Evolutionary conservation across 2,329 filamentous ascomycete species (phyloP), one percentile per base, ranked within the genome.

Genomic region (Aspergillus eucalypticola): DNA sequence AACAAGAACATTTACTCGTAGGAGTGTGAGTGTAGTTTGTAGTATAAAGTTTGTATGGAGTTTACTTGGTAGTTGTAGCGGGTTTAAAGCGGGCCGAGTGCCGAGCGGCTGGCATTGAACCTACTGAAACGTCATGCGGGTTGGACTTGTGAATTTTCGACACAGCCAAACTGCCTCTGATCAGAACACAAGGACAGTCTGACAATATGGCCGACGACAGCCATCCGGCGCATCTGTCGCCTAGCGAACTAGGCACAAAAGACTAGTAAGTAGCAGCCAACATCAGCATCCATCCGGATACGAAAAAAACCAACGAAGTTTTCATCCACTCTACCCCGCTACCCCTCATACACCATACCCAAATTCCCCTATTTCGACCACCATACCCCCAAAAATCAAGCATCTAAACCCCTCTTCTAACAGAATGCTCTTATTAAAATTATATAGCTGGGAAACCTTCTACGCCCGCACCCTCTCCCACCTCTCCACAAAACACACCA

Each of bases 171-270:
- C 25, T 29, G 25, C 15, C 25, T 32, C 25, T 4, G 25, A 50
- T 27, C 25, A 50, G 46, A 27, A 29, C 15, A 50, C 46, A 6
- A 35, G n/a, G 11, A 50, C 46, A 10, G 25, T 5, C 39, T 56
- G 49, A 59, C 49, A 60, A 39, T 53, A 69, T 71, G 66, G 60
- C 67, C 41, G 67, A 69, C 35, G 65, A 71, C 4, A 65, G 52
- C 17, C 83, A 80, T 61, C 88, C 88, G n/a, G 77, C 78, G 1
- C 86, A 90, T 68, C 87, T 96, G 25, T 85, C 90, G 66, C 91
- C 92, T 17, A 96, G 84, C 82, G 73, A 86, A 74, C 85, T 98
- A 29, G 94, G 94, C 54, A 96, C 92, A 29, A 96, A 92, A 78
- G 88, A 94, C 82, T 96, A 96, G 92, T 96, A 81, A 69, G 86